These are phyloP conservation scores for Groenewaldozyma salmanticensis DNA, from an alignment of 805 yeast species.

Conservation along the genomic window DNA sequence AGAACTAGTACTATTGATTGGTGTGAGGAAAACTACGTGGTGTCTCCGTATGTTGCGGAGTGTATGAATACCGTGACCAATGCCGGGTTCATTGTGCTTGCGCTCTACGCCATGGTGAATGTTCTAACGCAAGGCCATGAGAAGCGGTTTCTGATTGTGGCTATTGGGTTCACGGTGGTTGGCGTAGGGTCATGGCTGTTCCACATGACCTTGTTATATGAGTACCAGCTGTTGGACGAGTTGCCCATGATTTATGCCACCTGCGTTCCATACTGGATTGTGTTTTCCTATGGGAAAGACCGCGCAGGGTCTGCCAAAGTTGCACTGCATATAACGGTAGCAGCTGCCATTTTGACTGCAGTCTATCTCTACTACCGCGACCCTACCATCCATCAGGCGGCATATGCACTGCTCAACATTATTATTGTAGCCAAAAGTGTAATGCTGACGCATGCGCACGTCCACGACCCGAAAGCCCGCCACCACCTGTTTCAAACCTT, in stretches of 20 bases:
- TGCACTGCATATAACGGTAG: conserved; percentile 39
- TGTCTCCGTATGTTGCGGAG: conserved; percentile 80
- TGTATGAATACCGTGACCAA: conserved; percentile 82
- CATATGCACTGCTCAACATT: conserved; percentile 73
- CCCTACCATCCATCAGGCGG: conserved; percentile 83
- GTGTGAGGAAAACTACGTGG: conserved; percentile 97
- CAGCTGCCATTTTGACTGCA: conserved; percentile 55
- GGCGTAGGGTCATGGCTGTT: conserved; percentile 93
- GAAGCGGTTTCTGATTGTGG: conserved; percentile 56
- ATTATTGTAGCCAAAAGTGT: conserved; percentile 56
- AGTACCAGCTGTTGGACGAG: conserved; percentile 87
- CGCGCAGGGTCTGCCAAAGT: conserved; percentile 32
- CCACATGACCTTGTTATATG: conserved; percentile 90
- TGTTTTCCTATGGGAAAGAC: conserved; percentile 50
- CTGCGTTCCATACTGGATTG: conserved; percentile 85
- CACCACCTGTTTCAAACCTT: conserved; percentile 46
- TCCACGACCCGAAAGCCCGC: conserved; percentile 39
- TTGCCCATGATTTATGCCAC: conserved; percentile 98
- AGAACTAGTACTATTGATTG: conserved; percentile 91
- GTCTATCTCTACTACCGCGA: conserved; percentile 64
- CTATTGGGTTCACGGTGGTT: conserved; percentile 75
- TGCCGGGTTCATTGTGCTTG: conserved; percentile 40
- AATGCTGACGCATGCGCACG: conserved; percentile 41
- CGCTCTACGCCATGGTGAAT: conserved; percentile 53
- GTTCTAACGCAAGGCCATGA: conserved; percentile 56